Conservation (phyloP, 1,284 basidiomycete species). For the Marasmius fiardii region DNA sequence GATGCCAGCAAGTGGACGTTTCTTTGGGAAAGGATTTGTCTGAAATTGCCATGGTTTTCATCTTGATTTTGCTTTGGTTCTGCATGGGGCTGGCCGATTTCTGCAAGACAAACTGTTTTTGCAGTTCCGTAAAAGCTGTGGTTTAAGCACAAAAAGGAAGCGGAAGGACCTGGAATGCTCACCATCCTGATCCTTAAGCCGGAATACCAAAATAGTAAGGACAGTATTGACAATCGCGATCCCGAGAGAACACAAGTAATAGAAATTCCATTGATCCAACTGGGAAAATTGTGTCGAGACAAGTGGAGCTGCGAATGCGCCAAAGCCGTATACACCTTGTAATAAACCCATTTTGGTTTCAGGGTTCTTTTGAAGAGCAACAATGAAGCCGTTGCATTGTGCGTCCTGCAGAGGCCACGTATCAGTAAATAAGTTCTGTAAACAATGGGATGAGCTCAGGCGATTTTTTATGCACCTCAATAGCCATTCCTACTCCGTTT, state of each 20-base stretch:
- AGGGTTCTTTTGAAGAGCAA: conserved; percentile 40
- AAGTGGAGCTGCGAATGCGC: conserved; percentile 45
- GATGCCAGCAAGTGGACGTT: conserved; percentile 40
- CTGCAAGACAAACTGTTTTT: conserved; percentile 10
- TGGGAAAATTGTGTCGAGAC: conserved; percentile 45
- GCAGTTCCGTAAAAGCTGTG: too few relatives aligned
- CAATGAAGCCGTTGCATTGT: conserved; percentile 54
- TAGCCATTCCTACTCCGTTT: conserved; percentile 61
- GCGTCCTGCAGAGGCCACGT: too few relatives aligned
- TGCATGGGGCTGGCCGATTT: conserved; percentile 11
- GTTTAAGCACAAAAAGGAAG: too few relatives aligned
- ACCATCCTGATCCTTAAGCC: conserved; percentile 45
- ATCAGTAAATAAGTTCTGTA: too few relatives aligned
- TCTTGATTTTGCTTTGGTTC: too few relatives aligned
- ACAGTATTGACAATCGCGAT: conserved; percentile 38
- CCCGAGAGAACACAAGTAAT: conserved; percentile 50
- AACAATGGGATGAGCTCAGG: too few relatives aligned
- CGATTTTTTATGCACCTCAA: conserved; percentile 32
- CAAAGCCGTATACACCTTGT: conserved; percentile 52
- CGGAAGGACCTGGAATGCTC: not conserved
- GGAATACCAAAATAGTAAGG: conserved; percentile 40
- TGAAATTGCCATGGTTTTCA: conserved; percentile 30
- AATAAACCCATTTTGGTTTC: conserved; percentile 54
- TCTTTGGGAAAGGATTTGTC: conserved; percentile 34
- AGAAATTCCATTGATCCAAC: conserved; percentile 39